A percentile compares a stretch with the other conserved stretches of the same genome.
Conservation (phyloP, 257 asterid genomes). For the Solanum etuberosum region DNA sequence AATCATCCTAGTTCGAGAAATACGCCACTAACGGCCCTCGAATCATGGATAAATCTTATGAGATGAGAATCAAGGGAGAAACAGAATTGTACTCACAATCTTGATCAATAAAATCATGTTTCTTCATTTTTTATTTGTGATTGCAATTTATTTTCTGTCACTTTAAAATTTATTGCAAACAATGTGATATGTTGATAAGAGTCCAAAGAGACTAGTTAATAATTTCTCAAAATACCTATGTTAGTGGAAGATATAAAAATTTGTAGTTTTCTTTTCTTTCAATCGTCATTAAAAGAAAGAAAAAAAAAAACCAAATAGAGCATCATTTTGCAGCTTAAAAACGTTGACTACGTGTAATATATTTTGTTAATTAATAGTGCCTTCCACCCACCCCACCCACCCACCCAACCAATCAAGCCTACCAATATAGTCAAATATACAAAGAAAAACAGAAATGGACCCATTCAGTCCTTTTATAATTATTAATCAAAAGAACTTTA, state of each 20-base stretch:
- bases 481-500: neutral
- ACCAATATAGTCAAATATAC: neutral
- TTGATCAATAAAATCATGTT: neutral
- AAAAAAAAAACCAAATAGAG: neutral
- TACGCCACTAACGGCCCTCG: neutral
- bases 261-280: neutral
- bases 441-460: neutral
- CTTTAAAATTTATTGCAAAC: no score
- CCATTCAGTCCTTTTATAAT: neutral
- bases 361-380: neutral
- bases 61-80: no score
- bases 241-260: neutral
- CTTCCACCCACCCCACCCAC: no score
- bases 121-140: no score
- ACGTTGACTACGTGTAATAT: neutral
- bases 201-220: neutral
- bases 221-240: neutral
- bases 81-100: neutral
- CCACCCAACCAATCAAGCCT: neutral
- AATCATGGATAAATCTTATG: neutral
- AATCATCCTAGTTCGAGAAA: neutral
- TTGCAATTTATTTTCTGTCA: no score
- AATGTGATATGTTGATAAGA: no score
- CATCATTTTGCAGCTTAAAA: neutral
- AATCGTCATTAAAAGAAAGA: no score